These are phyloP conservation scores for Cyclaneusma minus DNA, from an alignment of 2,329 filamentous ascomycete genomes.

Conservation along the genomic window DNA sequence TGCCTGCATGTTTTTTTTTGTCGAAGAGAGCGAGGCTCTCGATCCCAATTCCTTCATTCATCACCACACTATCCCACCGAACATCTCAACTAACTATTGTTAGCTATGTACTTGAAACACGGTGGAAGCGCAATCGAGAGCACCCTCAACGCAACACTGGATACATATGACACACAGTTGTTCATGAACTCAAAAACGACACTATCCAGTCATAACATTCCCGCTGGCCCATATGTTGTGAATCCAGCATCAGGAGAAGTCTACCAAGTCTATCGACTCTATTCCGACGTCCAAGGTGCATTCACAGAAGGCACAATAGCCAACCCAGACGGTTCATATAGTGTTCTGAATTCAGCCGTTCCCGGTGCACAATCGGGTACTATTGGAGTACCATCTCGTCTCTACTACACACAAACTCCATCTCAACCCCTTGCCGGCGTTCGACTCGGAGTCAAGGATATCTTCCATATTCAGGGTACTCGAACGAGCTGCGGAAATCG, in stretches of 20 bases:
- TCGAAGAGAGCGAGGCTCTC: too few species aligned
- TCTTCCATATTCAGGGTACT: constrained; percentile 40
- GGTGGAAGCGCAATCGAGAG: constrained; percentile 4
- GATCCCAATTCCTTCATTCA: too few species aligned
- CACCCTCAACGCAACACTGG: constrained; percentile 6
- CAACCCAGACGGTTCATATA: constrained; percentile 22
- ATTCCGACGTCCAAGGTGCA: constrained; percentile 30
- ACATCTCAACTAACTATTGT: constrained; percentile 1
- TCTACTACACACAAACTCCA: constrained; percentile 37
- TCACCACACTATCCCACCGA: background rate
- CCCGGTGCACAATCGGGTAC: constrained; percentile 24
- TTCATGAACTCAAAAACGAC: constrained; percentile 9
- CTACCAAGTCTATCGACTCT: constrained; percentile 31
- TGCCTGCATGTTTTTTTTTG: too few species aligned
- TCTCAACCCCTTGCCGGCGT: constrained; percentile 44
- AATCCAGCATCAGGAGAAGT: constrained; percentile 25
- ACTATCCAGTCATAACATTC: constrained; percentile 14
- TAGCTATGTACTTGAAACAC: constrained; percentile 10
- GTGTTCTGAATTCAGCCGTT: constrained; percentile 26
- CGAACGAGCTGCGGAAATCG: constrained; percentile 40
- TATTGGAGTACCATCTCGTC: constrained; percentile 39
- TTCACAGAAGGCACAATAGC: constrained; percentile 30
- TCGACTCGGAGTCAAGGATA: constrained; percentile 47
- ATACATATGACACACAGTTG: constrained; percentile 9
- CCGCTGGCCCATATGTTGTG: constrained; percentile 33